phyloP scores from a whole-genome alignment of 2,329 filamentous ascomycete species.

The Pseudogymnoascus verrucosus region DNA sequence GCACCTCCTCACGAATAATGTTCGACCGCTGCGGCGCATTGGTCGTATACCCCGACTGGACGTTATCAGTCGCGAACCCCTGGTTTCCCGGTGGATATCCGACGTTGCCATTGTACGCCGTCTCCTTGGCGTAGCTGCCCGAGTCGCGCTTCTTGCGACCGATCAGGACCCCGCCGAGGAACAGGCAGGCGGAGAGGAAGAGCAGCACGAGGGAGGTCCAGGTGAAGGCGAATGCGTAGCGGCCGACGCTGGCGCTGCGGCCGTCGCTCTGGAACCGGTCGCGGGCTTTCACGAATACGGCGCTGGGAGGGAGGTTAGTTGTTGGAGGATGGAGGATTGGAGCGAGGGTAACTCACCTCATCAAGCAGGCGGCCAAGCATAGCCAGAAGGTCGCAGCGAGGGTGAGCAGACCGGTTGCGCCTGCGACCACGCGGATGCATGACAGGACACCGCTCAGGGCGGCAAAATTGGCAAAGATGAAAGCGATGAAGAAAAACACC shows the following conservation, averaged over 20 bases:
- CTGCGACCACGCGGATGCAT: conserved; percentile 62
- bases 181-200: conserved; percentile 58
- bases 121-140: neutral
- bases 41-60: neutral
- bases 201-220: conserved; percentile 65
- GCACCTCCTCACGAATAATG: neutral
- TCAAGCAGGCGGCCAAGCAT: conserved; percentile 57
- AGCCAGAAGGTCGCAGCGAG: conserved; percentile 61
- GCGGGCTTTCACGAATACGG: conserved; percentile 60
- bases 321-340: conserved; percentile 17
- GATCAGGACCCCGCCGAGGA: conserved; percentile 49
- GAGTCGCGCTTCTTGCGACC: conserved; percentile 15
- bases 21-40: neutral
- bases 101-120: neutral
- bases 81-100: neutral
- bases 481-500: conserved; percentile 77
- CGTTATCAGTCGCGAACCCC: neutral
- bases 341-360: conserved; percentile 53
- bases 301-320: conserved; percentile 30
- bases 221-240: conserved; percentile 66
- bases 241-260: conserved; percentile 53
- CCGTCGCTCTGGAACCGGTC: conserved; percentile 51
- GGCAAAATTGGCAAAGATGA: conserved; percentile 66
- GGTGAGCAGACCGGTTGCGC: conserved; percentile 52
- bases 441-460: conserved; percentile 62